Evolutionary conservation across 1,139 yeast species (phyloP), one percentile per base, ranked within the genome.

Genomic region (Protomyces arabidopsidicola): DNA sequence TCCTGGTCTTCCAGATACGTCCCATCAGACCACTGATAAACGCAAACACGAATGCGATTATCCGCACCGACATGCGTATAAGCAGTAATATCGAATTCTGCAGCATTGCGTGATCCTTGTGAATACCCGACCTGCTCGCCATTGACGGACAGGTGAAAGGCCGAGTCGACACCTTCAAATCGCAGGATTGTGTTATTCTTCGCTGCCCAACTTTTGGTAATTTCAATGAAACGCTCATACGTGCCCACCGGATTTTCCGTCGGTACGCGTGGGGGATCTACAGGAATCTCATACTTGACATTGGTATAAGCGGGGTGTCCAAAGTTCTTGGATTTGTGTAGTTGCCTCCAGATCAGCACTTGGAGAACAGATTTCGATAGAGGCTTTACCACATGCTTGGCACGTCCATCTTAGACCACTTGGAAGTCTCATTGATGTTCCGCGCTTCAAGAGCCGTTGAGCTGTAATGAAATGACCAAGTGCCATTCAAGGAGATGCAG

Each of bases 1-100:
- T 75, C 78, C 68, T 75, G 77, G 65, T 75, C 78, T 65, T 75
- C 78, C 50, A 76, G 72, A 64, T 73, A 75, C 27, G 72, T 68
- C 1, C 76, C 73, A 45, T 72, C 72, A 5, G 75, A 72, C 75
- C 76, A 75, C 67, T 75, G 76, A 45, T 71, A 73, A 4, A 75
- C 78, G 48, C 75, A 69, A 2, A 75, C 76, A 2, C 67, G 48
- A 5, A 66, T 20, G 12, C 36, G 35, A 38, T 66, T 66, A 18
- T 42, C 48, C 2, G 42, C 61, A 16, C 63, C 61, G 18, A 60
- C 51, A n/a, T 64, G 57, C 2, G 69, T 36, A 45, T 45, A 50
- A 10, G 67, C 39, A 6, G 72, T 52, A 14, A 75, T 61, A 61
- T 75, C 76, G 60, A 73, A 75, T 63, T 75, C 78, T 5, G 75